A percentile compares a stretch with the other conserved stretches of the same genome.
These are phyloP conservation scores for Arthrobotrys sphaeroides DNA, from an alignment of 2,329 filamentous ascomycete genomes.

Conservation along the genomic window DNA sequence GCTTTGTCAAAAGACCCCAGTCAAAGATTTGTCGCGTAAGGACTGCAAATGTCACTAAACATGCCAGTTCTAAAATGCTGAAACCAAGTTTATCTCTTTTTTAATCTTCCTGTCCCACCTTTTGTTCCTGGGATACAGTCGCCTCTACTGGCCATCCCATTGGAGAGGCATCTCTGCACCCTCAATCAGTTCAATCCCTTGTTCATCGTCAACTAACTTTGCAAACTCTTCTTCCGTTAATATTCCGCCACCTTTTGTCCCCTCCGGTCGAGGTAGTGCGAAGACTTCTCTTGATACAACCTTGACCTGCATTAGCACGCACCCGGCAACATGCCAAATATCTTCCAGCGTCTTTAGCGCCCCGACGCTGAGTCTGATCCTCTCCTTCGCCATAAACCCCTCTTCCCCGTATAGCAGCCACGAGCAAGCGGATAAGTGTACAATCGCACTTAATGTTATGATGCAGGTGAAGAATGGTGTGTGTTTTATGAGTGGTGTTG, in stretches of 20 bases:
- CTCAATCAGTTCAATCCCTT: conserved; percentile 50
- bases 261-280: conserved; percentile 68
- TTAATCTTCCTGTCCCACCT: conserved; percentile 10
- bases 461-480: conserved; percentile 86
- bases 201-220: conserved; percentile 66
- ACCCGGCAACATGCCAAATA: conserved; percentile 77
- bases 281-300: conserved; percentile 80
- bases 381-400: conserved; percentile 75
- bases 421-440: conserved; percentile 82
- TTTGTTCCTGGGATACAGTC: neutral
- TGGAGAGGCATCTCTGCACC: conserved; percentile 48
- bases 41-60: conserved; percentile 4
- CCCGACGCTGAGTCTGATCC: conserved; percentile 80
- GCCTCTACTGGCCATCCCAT: conserved; percentile 44
- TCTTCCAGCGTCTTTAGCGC: conserved; percentile 74
- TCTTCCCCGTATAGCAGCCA: conserved; percentile 70
- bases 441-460: conserved; percentile 79
- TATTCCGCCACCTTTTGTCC: conserved; percentile 67
- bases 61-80: conserved; percentile 28
- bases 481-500: conserved; percentile 75
- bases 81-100: conserved; percentile 9
- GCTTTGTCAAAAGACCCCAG: conserved; percentile 1
- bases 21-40: conserved; percentile 1
- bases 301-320: conserved; percentile 77
- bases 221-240: conserved; percentile 70